phyloP scores from a whole-genome alignment of 352 stramenopile genomes.

The Phytophthora ramorum region DNA sequence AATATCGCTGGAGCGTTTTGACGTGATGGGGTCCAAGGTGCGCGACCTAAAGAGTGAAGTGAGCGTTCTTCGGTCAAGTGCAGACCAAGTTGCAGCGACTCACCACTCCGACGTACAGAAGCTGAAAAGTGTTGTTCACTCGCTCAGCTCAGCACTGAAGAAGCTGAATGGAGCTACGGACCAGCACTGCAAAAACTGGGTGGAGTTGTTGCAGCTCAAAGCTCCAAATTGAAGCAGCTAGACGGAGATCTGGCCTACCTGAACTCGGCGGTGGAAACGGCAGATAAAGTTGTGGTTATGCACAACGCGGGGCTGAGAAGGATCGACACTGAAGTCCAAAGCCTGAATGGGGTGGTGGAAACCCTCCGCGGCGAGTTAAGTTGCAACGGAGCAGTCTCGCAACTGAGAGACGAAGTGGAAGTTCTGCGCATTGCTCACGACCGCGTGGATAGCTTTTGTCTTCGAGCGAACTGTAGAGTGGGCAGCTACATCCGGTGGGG shows the following conservation, averaged over 20 bases:
- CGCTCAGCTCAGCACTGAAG: background rate
- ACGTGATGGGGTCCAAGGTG: slow-evolving; percentile 19
- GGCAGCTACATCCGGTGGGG: background rate
- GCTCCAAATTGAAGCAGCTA: background rate
- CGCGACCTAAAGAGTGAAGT: slow-evolving; percentile 16
- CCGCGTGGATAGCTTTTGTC: background rate
- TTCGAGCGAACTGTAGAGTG: background rate
- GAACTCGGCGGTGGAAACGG: background rate
- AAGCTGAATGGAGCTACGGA: background rate
- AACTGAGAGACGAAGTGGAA: background rate
- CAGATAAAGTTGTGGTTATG: background rate
- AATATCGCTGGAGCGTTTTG: slow-evolving; percentile 13
- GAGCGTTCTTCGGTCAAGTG: background rate
- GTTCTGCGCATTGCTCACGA: background rate
- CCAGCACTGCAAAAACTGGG: background rate
- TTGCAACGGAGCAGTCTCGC: background rate
- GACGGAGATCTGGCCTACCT: background rate
- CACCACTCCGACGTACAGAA: slow-evolving; percentile 1
- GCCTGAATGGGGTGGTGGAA: background rate
- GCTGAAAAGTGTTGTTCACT: background rate
- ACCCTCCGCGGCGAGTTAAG: background rate
- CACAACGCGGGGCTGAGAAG: background rate
- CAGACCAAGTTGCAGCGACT: background rate
- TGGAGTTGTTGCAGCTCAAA: background rate
- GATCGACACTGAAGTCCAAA: background rate